Conservation (phyloP, 2,329 filamentous ascomycete genomes). For the Cytospora schulzeri region DNA sequence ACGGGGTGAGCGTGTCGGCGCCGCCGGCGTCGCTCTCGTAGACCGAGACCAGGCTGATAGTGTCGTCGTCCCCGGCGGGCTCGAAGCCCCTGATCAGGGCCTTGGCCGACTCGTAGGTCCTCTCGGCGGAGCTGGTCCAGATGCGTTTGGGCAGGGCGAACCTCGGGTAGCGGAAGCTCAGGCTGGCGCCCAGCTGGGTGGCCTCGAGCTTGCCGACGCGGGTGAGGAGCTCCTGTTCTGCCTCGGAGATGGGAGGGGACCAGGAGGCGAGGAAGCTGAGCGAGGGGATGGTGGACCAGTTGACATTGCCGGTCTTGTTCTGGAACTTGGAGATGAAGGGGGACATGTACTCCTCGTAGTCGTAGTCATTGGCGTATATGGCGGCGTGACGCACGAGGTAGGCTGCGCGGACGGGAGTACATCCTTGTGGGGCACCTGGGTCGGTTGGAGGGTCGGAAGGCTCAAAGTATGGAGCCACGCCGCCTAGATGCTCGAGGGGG, state of each 20-base stretch:
- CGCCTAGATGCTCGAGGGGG: constrained; percentile 55
- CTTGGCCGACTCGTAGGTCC: constrained; percentile 60
- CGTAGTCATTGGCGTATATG: constrained; percentile 62
- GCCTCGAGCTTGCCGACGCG: constrained; percentile 63
- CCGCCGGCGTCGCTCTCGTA: constrained; percentile 59
- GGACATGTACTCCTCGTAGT: constrained; percentile 59
- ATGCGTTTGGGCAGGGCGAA: constrained; percentile 56
- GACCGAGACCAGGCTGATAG: constrained; percentile 57
- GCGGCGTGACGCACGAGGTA: constrained; percentile 62
- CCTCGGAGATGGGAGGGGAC: constrained; percentile 57
- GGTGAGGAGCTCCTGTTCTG: constrained; percentile 62
- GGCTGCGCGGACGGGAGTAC: constrained; percentile 52
- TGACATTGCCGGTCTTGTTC: constrained; percentile 53
- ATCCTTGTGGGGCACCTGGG: constrained; percentile 50
- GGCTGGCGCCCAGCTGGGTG: constrained; percentile 58
- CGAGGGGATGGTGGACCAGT: constrained; percentile 58
- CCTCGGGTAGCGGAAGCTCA: constrained; percentile 60
- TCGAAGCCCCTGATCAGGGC: constrained; percentile 61
- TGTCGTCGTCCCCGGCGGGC: constrained; percentile 46
- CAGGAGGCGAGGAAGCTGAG: constrained; percentile 60
- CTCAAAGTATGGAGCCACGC: constrained; percentile 61
- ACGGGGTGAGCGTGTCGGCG: constrained; percentile 63
- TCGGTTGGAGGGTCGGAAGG: constrained; percentile 50
- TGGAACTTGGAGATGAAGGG: constrained; percentile 60
- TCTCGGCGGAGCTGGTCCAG: constrained; percentile 65